Evolutionary conservation across 495 filamentous ascomycete species (phyloP), one percentile per base, ranked within the genome.

Genomic region (Talaromyces trachyspermus): DNA sequence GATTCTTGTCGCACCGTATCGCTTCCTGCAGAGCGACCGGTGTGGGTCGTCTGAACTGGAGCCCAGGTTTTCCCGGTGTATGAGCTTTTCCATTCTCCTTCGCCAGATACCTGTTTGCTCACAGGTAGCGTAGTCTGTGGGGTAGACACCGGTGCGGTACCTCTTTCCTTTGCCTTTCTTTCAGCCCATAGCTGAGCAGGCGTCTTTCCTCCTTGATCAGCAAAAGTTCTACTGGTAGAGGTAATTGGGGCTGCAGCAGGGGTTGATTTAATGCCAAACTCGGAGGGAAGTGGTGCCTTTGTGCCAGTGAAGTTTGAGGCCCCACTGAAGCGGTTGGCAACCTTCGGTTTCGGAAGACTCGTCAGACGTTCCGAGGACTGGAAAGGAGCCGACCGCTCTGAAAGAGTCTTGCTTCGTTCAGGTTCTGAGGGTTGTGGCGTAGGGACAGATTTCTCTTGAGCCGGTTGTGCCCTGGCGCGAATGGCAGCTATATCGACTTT

Each of bases 131-230:
- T 49, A 11, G 56, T 35, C n/a, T 69, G 37, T 25, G 63, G 38
- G 27, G 57, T 56, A 38, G 57, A 41, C 29, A 50, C 58, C 22
- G 68, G 64, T 24, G 62, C 65, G 15, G 69, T 60, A 37, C 69
- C 70, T 15, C 83, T 74, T 57, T 95, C 85, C 44, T 80, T 78
- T 19, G 85, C 88, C 69, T 96, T 98, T 64, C 86, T 94, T 66
- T 99, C 92, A 0, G 90, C 90, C 92, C 92, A 99, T 14, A 95
- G 62, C 60, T 99, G 92, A 18, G 94, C 89, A 14, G 92, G 92
- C 5, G 92, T 96, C 69, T 97, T 99, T 38, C 89, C 91, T 48
- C 86, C 91, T 65, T 94, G 73, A 49, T 96, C 88, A 2, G 92
- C 91, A 72, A 95, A 98, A 18, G 88, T 95, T 54, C 85, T 78